Conservation (phyloP, 192 early-diverging fungal species). For the Backusella circina region DNA sequence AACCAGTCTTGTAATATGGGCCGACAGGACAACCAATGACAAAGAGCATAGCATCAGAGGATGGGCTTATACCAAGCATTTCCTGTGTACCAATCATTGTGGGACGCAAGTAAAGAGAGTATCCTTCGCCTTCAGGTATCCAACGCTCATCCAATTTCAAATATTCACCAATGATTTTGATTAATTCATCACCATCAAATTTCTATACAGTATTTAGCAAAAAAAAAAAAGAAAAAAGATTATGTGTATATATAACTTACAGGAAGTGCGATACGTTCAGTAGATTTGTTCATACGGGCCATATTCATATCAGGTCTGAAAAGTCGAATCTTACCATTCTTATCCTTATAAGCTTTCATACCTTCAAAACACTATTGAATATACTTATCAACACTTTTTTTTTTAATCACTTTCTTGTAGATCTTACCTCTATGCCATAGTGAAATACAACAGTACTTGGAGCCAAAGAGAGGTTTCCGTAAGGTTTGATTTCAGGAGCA, state of each 20-base stretch:
- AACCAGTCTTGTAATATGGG: slow-evolving; percentile 95
- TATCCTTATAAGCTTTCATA: slow-evolving; percentile 90
- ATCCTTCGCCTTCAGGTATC: slow-evolving; percentile 90
- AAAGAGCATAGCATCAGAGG: slow-evolving; percentile 76
- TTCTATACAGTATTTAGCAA: slow-evolving; percentile 9
- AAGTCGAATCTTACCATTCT: slow-evolving; percentile 77
- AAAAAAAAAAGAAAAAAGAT: neutral
- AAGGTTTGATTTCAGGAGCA: slow-evolving; percentile 83
- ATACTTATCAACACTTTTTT: neutral
- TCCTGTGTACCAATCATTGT: slow-evolving; percentile 91
- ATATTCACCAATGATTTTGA: slow-evolving; percentile 81
- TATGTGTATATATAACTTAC: slow-evolving; percentile 33
- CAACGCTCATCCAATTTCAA: slow-evolving; percentile 78
- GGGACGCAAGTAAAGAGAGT: slow-evolving; percentile 91
- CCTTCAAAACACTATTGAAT: slow-evolving; percentile 80
- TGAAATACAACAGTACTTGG: slow-evolving; percentile 91
- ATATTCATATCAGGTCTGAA: slow-evolving; percentile 98
- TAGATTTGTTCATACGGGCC: slow-evolving; percentile 76
- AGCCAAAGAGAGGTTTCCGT: slow-evolving; percentile 75
- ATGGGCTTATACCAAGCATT: slow-evolving; percentile 75
- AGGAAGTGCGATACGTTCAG: slow-evolving; percentile 77
- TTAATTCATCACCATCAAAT: slow-evolving; percentile 76
- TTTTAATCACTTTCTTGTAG: neutral
- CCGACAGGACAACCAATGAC: slow-evolving; percentile 91
- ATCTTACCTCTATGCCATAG: slow-evolving; percentile 72